phyloP scores from a whole-genome alignment of 352 stramenopile genomes.

The Aphanomyces astaci region DNA sequence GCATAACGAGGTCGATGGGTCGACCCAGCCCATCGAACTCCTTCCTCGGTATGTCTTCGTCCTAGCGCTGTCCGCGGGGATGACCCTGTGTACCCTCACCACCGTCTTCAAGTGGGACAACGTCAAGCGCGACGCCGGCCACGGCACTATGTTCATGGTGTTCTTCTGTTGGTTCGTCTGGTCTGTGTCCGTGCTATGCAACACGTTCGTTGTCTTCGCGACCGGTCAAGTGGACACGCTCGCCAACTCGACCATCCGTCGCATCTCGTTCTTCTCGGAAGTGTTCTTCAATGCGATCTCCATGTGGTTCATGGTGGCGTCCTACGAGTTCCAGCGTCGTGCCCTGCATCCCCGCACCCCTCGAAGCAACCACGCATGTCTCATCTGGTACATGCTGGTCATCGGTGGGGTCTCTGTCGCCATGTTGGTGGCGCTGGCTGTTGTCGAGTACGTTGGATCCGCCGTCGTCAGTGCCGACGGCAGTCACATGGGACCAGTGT shows the following conservation, averaged over 20 bases:
- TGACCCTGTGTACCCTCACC: slow-evolving; percentile 2
- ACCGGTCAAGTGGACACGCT: background rate
- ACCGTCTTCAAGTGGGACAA: slow-evolving; percentile 20
- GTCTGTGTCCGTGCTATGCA: background rate
- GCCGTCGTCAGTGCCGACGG: background rate
- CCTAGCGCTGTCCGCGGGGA: slow-evolving; percentile 7
- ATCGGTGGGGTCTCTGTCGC: background rate
- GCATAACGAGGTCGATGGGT: background rate
- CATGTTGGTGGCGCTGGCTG: background rate
- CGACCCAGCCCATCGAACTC: background rate
- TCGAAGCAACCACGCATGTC: background rate
- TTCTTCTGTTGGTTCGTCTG: slow-evolving; percentile 18
- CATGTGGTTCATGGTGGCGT: slow-evolving; percentile 11
- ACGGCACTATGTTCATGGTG: slow-evolving; percentile 20
- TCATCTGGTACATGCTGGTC: background rate
- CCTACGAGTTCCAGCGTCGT: slow-evolving; percentile 15
- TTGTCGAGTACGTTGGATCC: background rate
- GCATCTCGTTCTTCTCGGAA: background rate
- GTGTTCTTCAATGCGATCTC: slow-evolving; percentile 5
- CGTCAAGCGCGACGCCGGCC: slow-evolving; percentile 1
- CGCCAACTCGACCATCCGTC: background rate
- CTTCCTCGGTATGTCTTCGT: background rate
- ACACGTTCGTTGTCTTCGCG: slow-evolving; percentile 3
- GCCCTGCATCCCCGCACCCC: background rate
- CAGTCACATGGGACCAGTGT: background rate